Base-by-base conservation (phyloP, 768 basidiomycete genomes). In the Scleroderma citrinum region DNA sequence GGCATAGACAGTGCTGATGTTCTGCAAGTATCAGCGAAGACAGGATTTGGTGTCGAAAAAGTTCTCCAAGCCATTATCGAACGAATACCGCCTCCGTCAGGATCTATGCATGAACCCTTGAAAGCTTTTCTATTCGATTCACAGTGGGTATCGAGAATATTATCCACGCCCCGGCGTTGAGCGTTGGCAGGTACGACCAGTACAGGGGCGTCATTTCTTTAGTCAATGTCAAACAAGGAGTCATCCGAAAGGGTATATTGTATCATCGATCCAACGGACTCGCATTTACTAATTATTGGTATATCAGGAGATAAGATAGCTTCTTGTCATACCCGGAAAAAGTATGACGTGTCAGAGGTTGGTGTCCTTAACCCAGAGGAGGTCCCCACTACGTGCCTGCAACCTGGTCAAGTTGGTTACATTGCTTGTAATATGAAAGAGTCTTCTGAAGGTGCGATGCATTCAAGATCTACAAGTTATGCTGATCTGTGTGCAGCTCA, bases 351-450 rank as follows among this genome's bases (percentile, higher is more conserved):
- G 16, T 80, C 82, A 20, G 91, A 94, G 56, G 67, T 96, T 26
- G 95, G 94, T 13, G 78, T 95, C 47, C 82, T 95, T 77, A 75
- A 93, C 63, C 94, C 95, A 4, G 87, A 91, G 60, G 91, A 95
- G 65, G 72, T 83, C n/a, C 76, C 87, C 12, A 87, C 85, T 0
- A 71, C 70, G 11, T 75, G 73, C 47, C 69, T 92, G 40, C 75
- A 76, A 48, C 78, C 87, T 31, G 90, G 90, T 6, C 90, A 92
- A 68, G 91, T 92, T 16, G 89, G 91, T 14, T 93, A 82, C 59
- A 77, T 91, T 49, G 87, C 92, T 1, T 98, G 95, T 67, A 95
- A 93, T 62, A 98, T 99, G 95, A 99, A 97, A 66, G 87, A 96
- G 57, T 88, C 89, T 10, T 81, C 87, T 13, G 92, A 98, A 74